Conservation (phyloP, 202 grass and related monocot species). For the Elaeis oleifera region DNA sequence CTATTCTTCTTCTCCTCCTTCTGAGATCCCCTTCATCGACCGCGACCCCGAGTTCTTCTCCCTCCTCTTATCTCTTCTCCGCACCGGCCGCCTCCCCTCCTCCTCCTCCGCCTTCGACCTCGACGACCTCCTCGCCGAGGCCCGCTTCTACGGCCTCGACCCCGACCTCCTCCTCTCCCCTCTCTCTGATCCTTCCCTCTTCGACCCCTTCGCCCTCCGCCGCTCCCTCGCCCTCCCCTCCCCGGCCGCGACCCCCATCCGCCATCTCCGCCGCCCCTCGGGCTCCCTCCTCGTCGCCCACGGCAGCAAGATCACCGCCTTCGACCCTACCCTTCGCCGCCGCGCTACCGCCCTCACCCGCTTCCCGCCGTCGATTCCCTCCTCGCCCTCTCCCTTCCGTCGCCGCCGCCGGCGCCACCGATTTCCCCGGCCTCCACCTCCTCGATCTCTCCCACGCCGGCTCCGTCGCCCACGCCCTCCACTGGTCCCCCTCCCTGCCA, state of each 20-base stretch:
- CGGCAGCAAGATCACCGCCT: constrained; percentile 52
- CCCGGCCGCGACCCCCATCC: constrained; percentile 28
- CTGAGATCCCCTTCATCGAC: constrained; percentile 46
- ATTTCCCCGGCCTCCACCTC: constrained; percentile 62
- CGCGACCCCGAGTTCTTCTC: constrained; percentile 54
- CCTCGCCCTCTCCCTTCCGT: constrained; percentile 36
- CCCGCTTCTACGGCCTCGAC: constrained; percentile 34
- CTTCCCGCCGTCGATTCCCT: constrained; percentile 48
- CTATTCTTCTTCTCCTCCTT: constrained; percentile 2
- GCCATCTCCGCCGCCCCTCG: constrained; percentile 20
- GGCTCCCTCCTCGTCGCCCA: constrained; percentile 42
- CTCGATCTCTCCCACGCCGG: constrained; percentile 15
- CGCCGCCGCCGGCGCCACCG: constrained; percentile 40
- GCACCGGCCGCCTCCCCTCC: constrained; percentile 24
- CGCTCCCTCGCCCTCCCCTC: constrained; percentile 29
- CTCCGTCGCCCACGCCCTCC: constrained; percentile 24
- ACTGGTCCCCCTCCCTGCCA: constrained; percentile 33
- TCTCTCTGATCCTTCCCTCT: constrained; percentile 28
- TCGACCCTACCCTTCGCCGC: constrained; percentile 22
- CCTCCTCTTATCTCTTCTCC: constrained; percentile 61
- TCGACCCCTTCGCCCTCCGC: constrained; percentile 31
- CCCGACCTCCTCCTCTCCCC: constrained; percentile 37
- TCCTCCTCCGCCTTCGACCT: constrained; percentile 13
- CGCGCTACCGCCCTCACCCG: constrained; percentile 42
- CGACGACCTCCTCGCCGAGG: constrained; percentile 43